Percentiles rank a stretch among this genome's conserved stretches.
Evolutionary conservation across 2,329 filamentous ascomycete species (phyloP).

Genomic region (Basipetospora chlamydospora): DNA sequence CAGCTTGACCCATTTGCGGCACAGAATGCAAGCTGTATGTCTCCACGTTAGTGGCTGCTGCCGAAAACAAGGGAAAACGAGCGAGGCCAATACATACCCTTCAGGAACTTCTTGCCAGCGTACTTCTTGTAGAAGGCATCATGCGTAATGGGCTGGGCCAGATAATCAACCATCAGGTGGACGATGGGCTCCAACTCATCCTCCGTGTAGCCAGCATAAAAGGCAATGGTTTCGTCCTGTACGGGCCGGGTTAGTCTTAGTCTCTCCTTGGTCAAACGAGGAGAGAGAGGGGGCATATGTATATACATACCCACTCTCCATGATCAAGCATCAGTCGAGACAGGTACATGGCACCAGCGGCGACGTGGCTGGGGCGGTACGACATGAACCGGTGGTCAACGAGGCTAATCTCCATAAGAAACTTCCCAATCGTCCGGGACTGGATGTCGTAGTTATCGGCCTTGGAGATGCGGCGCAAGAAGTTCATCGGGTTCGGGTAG

Average conservation of each 20-base stretch:
- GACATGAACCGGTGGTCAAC: slow-evolving; percentile 98
- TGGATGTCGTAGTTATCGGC: slow-evolving; percentile 95
- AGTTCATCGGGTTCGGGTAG: slow-evolving; percentile 99
- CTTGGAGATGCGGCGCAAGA: slow-evolving; percentile 91
- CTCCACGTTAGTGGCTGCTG: not conserved
- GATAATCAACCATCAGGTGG: slow-evolving; percentile 72
- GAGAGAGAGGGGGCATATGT: no score
- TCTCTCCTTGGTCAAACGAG: no score
- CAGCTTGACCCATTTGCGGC: slow-evolving; percentile 2
- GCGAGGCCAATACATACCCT: slow-evolving; percentile 49
- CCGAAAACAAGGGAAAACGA: not conserved
- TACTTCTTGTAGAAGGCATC: slow-evolving; percentile 86
- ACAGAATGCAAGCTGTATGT: not conserved
- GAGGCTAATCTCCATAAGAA: slow-evolving; percentile 89
- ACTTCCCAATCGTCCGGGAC: slow-evolving; percentile 89
- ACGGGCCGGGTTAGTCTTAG: not conserved
- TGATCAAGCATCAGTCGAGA: slow-evolving; percentile 79
- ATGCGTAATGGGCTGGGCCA: slow-evolving; percentile 70
- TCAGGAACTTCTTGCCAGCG: slow-evolving; percentile 79
- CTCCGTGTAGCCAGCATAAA: slow-evolving; percentile 90
- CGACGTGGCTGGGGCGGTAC: slow-evolving; percentile 75
- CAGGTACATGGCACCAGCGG: slow-evolving; percentile 84
- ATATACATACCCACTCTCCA: slow-evolving; percentile 85
- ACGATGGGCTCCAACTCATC: slow-evolving; percentile 67
- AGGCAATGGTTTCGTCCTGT: slow-evolving; percentile 67